Evolutionary conservation across 2,329 filamentous ascomycete species (phyloP).

Genomic region (Fusarium buharicum): DNA sequence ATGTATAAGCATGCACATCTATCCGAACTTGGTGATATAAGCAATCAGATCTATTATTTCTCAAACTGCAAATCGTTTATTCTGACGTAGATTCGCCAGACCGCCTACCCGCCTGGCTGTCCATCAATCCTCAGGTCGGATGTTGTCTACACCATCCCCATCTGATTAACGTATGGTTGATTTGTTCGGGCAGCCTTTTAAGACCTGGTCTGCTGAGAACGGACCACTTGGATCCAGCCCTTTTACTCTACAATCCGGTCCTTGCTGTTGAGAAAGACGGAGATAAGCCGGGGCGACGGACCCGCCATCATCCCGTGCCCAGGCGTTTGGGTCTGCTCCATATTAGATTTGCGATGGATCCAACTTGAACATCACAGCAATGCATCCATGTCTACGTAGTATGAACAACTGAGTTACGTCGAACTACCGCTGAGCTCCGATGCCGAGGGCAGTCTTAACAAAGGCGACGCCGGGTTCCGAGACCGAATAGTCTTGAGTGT

Average conservation of each 20-base stretch:
- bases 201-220: constrained; percentile 14
- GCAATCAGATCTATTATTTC: constrained; percentile 9
- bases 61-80: constrained; percentile 2
- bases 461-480: not conserved
- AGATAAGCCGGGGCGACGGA: constrained; percentile 28
- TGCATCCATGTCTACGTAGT: constrained; percentile 6
- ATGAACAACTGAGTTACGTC: constrained; percentile 15
- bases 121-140: constrained; percentile 10
- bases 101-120: constrained; percentile 5
- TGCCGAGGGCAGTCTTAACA: not conserved
- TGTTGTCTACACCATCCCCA: constrained; percentile 16
- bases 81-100: constrained; percentile 21
- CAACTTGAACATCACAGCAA: constrained; percentile 1
- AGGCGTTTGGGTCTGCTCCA: constrained; percentile 29
- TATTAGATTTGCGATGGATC: constrained; percentile 8
- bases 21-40: constrained; percentile 10
- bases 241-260: not conserved
- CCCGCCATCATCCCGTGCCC: constrained; percentile 27
- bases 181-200: constrained; percentile 20
- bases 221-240: constrained; percentile 4
- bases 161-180: constrained; percentile 29
- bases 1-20: constrained; percentile 11
- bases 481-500: not conserved
- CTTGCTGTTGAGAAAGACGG: constrained; percentile 21
- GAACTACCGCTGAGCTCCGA: constrained; percentile 2